A percentile compares a stretch with the other conserved stretches of the same genome.
These are phyloP conservation scores for Eimeria maxima DNA, from an alignment of 169 alveolate species.

Conservation along the genomic window DNA sequence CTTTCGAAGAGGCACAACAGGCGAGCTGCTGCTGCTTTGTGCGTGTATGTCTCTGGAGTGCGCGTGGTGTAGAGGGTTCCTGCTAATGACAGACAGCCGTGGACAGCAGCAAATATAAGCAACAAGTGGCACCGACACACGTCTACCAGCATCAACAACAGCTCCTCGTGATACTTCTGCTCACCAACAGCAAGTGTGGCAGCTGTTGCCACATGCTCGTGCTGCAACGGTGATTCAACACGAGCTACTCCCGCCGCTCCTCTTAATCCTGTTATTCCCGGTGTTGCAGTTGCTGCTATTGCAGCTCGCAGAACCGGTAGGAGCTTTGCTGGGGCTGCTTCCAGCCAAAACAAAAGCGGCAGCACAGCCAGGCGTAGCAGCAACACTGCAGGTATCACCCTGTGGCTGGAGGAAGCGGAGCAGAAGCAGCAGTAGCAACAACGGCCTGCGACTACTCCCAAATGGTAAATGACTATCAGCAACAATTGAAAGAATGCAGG, in stretches of 20 bases:
- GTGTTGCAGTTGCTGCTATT: constrained; percentile 5
- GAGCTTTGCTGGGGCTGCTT: constrained; percentile 21
- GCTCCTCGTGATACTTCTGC: constrained; percentile 24
- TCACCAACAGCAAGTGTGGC: background rate
- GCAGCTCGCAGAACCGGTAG: constrained; percentile 14
- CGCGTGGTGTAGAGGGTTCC: constrained; percentile 61
- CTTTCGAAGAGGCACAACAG: constrained; percentile 64
- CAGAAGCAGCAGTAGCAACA: constrained; percentile 60
- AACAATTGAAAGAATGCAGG: constrained; percentile 71
- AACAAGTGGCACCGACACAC: constrained; percentile 31
- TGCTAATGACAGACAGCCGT: constrained; percentile 64
- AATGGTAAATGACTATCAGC: constrained; percentile 68
- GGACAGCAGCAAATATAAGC: constrained; percentile 50
- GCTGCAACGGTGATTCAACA: background rate
- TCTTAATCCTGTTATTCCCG: background rate
- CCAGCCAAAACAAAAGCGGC: constrained; percentile 67
- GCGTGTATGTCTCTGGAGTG: constrained; percentile 15
- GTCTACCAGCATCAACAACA: constrained; percentile 43
- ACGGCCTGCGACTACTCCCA: constrained; percentile 74
- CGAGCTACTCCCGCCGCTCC: background rate
- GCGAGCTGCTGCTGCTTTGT: constrained; percentile 65
- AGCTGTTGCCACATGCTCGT: background rate
- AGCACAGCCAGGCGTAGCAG: constrained; percentile 55
- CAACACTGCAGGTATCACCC: constrained; percentile 32
- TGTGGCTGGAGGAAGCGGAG: constrained; percentile 37